Base-by-base conservation (phyloP, 208 protist genomes). In the Trypanosoma melophagium region DNA sequence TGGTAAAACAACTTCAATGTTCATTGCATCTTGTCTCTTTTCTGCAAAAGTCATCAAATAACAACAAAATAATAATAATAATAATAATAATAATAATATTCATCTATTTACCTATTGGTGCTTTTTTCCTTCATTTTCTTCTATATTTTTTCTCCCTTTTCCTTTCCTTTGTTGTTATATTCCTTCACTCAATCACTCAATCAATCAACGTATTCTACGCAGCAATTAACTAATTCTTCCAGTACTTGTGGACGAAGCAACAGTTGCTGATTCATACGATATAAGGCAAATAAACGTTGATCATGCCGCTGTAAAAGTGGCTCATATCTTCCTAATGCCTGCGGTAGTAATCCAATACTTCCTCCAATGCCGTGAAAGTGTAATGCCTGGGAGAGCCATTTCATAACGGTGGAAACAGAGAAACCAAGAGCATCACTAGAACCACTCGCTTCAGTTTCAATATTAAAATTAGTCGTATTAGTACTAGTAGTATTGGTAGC, bases 151-250 rank as follows among this genome's bases (percentile, higher is more conserved):
- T 47, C 17, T 47, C 47, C 25, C 21, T 28, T 47, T 45, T 17
- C 22, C 21, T 12, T 44, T 24, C 47, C 17, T 17, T 35, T 21
- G 7, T 63, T 51, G 7, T 45, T 60, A 21, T 59, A 22, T 44
- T n/a, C 35, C 17, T 47, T 47, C 16, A 47, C 12, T 31, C 24
- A 17, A 25, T 24, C 7, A 54, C 16, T 54, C 13, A n/a, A n/a
- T n/a, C 21, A 73, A 31, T 74, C 55, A 2, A 52, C 55, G 22
- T 69, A 69, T 44, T 75, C 70, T 24, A 76, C 61, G 60, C 62
- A 76, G 50, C 70, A 69, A 22, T 76, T 57, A 2, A 76, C 63
- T 3, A 76, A 25, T 45, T 69, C 70, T 25, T 76, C 70, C 22
- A 76, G 40, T n/a, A 69, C 62, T 58, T 66, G 52, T 4, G 70